A percentile compares a stretch with the other conserved stretches of the same genome.
These are phyloP conservation scores for Hura crepitans DNA, from an alignment of 441 rosid species.

Conservation along the genomic window DNA sequence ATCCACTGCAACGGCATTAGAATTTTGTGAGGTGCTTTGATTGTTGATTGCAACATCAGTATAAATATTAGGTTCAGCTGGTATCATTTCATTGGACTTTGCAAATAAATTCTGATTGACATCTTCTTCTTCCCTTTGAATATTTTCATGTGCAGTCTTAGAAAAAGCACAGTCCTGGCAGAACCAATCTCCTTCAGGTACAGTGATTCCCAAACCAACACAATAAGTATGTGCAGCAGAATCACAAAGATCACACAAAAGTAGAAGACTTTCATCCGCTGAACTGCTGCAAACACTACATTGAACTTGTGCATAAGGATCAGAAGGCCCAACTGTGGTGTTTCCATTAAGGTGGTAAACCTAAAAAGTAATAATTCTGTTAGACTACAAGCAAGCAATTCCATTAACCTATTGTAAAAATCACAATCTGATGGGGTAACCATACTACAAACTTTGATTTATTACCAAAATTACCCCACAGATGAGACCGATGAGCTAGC, in stretches of 20 bases:
- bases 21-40: neutral
- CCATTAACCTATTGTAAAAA: neutral
- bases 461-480: neutral
- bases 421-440: neutral
- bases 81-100: neutral
- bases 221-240: conserved; percentile 51
- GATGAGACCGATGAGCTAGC: neutral
- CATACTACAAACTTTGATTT: neutral
- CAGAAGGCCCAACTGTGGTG: conserved; percentile 24
- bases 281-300: conserved; percentile 38
- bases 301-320: conserved; percentile 38
- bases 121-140: conserved; percentile 26
- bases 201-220: conserved; percentile 45
- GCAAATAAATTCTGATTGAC: conserved; percentile 12
- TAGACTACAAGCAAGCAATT: neutral
- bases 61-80: neutral
- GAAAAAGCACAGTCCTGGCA: conserved; percentile 48
- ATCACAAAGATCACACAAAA: conserved; percentile 63
- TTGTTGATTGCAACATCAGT: neutral
- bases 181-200: conserved; percentile 63
- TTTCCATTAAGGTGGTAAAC: conserved; percentile 33
- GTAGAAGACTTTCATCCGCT: conserved; percentile 37
- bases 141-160: conserved; percentile 34
- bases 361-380: conserved; percentile 27
- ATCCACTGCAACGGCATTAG: conserved; percentile 4